phyloP scores from a whole-genome alignment of 345 rosid genomes.

The Isatis tinctoria region DNA sequence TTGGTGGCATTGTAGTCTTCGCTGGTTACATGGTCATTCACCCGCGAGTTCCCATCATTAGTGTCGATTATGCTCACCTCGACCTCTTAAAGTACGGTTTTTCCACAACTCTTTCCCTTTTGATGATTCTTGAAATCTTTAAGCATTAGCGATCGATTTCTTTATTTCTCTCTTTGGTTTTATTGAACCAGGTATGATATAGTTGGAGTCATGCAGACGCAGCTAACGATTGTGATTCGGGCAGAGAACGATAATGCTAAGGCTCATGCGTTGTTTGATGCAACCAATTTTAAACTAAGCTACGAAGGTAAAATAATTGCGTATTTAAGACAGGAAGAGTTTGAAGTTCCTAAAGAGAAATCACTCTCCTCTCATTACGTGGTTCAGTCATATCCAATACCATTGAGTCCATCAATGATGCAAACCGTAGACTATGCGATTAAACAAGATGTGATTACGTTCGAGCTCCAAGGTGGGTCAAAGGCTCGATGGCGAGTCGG shows the following conservation, averaged over 20 bases:
- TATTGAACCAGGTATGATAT: slow-evolving; percentile 24
- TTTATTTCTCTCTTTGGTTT: neutral
- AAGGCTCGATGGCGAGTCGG: slow-evolving; percentile 72
- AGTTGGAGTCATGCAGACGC: slow-evolving; percentile 60
- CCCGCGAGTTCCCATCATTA: slow-evolving; percentile 70
- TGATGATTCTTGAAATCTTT: neutral
- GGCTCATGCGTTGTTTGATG: slow-evolving; percentile 63
- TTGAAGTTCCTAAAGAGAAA: slow-evolving; percentile 60
- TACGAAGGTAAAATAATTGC: slow-evolving; percentile 52
- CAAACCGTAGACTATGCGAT: slow-evolving; percentile 36
- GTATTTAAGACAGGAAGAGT: slow-evolving; percentile 34
- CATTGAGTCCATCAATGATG: slow-evolving; percentile 46
- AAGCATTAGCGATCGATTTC: neutral
- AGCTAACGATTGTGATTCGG: slow-evolving; percentile 46
- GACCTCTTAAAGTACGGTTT: slow-evolving; percentile 40
- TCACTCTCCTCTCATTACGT: slow-evolving; percentile 38
- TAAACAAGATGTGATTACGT: slow-evolving; percentile 47
- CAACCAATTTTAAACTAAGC: slow-evolving; percentile 34
- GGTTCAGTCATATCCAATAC: slow-evolving; percentile 58
- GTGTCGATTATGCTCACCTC: slow-evolving; percentile 55
- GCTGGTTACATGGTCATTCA: slow-evolving; percentile 68
- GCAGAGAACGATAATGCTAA: slow-evolving; percentile 64
- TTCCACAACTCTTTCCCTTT: slow-evolving; percentile 31
- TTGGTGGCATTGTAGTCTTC: slow-evolving; percentile 58
- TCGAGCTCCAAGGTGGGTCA: slow-evolving; percentile 58